Evolutionary conservation across 768 basidiomycete genomes (phyloP), one percentile per base, ranked within the genome.

Genomic region (Leccinum disarticulatum): DNA sequence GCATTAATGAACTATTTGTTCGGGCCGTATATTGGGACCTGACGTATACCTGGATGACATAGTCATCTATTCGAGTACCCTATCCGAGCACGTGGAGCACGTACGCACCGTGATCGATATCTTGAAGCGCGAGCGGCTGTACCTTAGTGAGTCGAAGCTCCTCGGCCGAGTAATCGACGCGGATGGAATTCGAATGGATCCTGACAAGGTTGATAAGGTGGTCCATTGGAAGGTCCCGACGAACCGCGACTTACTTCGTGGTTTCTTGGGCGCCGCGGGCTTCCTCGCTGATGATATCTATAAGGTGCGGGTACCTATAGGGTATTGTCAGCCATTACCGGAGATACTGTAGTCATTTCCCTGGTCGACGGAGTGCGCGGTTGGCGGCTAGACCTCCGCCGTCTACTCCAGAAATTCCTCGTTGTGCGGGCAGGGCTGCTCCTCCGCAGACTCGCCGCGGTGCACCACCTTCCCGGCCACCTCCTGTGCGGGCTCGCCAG

Each of bases 171-270:
- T 80, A 1, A 59, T 83, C 0, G 69, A 74, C 22, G 68, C 75
- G 15, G n/a, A 73, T 0, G 78, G 80, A 0, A 79, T 83, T 19
- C 52, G 52, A 0, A 80, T 81, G 77, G 79, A 82, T 35, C 77
- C 77, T 0, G 62, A 76, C 19, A 83, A 82, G 36, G 78, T 83
- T 0, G 75, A 80, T 27, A 55, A 61, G 0, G 67, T 81, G 0
- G 1, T 69, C 0, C 73, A 60, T 11, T 64, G 63, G 61, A 64
- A 64, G 9, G 4, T 14, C 0, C 61, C 50, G 0, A 57, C 38
- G 0, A 64, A 62, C 2, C 8, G 25, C 0, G 50, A 58, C 6
- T 13, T 58, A 0, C 15, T 59, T 0, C 1, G 22, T 1, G 36
- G 58, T 0, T 64, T 64, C n/a, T 48, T 64, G 0, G 55, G 61